Percentiles rank a stretch among this genome's conserved stretches.
Conservation (phyloP, 2,329 filamentous ascomycete genomes). For the Penicillium sp. region DNA sequence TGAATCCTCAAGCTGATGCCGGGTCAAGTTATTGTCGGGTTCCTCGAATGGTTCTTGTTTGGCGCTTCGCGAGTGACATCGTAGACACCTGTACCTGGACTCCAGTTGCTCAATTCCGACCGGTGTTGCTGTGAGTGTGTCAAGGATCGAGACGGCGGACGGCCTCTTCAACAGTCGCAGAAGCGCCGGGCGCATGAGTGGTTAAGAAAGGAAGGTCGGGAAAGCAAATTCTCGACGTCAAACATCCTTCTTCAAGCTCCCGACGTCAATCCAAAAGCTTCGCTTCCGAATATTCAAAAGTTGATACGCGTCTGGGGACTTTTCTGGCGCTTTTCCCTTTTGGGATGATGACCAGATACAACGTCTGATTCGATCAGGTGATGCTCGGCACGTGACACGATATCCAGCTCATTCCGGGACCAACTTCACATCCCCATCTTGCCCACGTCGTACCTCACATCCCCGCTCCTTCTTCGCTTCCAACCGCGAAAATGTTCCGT, state of each 20-base stretch:
- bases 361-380: constrained; percentile 34
- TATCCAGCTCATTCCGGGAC: constrained; percentile 26
- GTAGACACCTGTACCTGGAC: constrained; percentile 28
- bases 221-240: constrained; percentile 19
- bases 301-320: constrained; percentile 11
- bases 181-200: constrained; percentile 46
- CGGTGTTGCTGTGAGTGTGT: constrained; percentile 32
- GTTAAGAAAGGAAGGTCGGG: constrained; percentile 16
- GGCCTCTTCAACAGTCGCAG: constrained; percentile 45
- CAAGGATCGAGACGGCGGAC: constrained; percentile 42
- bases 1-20: constrained; percentile 1
- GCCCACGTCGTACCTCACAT: constrained; percentile 28
- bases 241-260: constrained; percentile 32
- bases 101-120: constrained; percentile 37
- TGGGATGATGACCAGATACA: constrained; percentile 26
- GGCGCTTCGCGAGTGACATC: constrained; percentile 27
- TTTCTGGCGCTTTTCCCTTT: constrained; percentile 23
- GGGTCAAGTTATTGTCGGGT: background rate
- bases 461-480: constrained; percentile 24
- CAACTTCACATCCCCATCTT: constrained; percentile 30
- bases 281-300: constrained; percentile 10
- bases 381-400: constrained; percentile 11
- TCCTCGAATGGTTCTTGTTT: constrained; percentile 12
- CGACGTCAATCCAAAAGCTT: background rate
- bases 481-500: constrained; percentile 44